Evolutionary conservation across 169 alveolate genomes (phyloP), one percentile per base, ranked within the genome.

Genomic region (Cytauxzoon felis): DNA sequence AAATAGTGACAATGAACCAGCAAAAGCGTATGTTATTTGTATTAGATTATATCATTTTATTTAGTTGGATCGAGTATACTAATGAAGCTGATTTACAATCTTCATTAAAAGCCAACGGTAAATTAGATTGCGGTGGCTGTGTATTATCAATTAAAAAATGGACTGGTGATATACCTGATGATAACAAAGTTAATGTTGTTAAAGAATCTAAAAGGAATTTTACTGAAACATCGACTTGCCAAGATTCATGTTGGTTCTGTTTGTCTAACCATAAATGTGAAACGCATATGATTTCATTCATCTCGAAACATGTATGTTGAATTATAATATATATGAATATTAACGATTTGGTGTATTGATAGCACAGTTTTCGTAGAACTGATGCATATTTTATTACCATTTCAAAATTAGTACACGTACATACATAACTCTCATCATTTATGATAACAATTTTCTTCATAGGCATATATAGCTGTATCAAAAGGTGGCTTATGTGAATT

Each of bases 101-200:
- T 1, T 78, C 84, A 0, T 21, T 63, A n/a, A 65, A 65, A 26
- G 84, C 84, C 1, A 65, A 73, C 50, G 79, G 66, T 33, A 73
- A 73, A 57, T 65, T 73, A 26, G 84, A 73, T 32, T 73, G 84
- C 36, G 84, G 84, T 5, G 84, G 84, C 5, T 73, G 84, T 51
- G 49, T 52, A 48, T 29, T 73, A 48, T 64, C 56, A 30, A 73
- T 73, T n/a, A 16, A 36, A 9, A 49, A 41, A 30, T 64, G 79
- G 78, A 18, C 54, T 30, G 79, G 72, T 29, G 57, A 18, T 1
- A 33, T 62, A 33, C 79, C 79, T 1, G 11, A 65, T 24, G 73
- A 63, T 27, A 1, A 3, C 43, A 16, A 45, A 2, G 7, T 5
- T 3, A 18, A 19, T 42, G 53, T 42, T 27, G n/a, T n/a, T n/a